Evolutionary conservation across 345 rosid genomes (phyloP).

Genomic region (Hibiscus syriacus): DNA sequence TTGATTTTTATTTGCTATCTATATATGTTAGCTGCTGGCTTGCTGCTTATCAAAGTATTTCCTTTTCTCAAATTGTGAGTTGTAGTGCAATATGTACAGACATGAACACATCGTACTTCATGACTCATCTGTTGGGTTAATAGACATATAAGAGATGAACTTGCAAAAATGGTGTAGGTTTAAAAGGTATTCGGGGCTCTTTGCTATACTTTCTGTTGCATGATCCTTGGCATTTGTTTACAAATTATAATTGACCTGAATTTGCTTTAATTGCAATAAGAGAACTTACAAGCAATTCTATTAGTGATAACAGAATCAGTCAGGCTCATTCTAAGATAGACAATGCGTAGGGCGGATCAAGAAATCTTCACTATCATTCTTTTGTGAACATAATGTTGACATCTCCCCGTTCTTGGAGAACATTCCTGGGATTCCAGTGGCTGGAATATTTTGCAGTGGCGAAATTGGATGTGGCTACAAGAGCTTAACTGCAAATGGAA

Average conservation of each 20-base stretch:
- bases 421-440: constrained; percentile 52
- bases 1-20: not conserved
- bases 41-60: not conserved
- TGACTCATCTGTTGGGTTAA: not conserved
- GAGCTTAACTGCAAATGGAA: constrained; percentile 5
- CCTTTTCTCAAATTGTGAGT: not conserved
- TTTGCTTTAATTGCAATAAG: too few relatives aligned
- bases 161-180: not conserved
- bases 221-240: not conserved
- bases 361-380: not conserved
- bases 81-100: not conserved
- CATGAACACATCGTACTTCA: not conserved
- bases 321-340: too few relatives aligned
- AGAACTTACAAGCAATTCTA: too few relatives aligned
- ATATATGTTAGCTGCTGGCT: not conserved
- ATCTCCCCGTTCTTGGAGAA: constrained; percentile 57
- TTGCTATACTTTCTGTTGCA: not conserved
- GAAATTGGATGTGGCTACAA: constrained; percentile 50
- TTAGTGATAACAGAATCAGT: too few relatives aligned
- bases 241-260: not conserved
- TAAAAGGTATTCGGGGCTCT: not conserved
- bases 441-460: constrained; percentile 59
- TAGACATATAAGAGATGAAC: not conserved
- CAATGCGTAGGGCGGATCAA: too few relatives aligned
- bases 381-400: constrained; percentile 28